These are phyloP conservation scores for Podaxis rugospora DNA, from an alignment of 768 basidiomycete species.

Conservation along the genomic window DNA sequence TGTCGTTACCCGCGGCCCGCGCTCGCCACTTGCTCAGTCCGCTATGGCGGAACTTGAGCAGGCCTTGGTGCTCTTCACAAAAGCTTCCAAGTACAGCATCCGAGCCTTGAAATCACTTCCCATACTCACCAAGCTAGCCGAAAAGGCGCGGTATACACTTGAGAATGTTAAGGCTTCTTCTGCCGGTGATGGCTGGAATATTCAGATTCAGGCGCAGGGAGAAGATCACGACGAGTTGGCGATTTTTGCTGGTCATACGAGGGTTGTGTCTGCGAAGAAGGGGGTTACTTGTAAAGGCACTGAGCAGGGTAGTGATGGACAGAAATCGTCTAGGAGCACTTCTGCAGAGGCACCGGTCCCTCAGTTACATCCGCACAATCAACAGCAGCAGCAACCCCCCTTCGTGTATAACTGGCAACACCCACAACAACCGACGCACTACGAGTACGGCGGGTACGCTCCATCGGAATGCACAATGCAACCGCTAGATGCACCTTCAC, in stretches of 20 bases:
- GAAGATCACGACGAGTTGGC: constrained; percentile 64
- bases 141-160: constrained; percentile 63
- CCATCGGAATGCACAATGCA: not conserved
- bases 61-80: constrained; percentile 61
- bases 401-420: constrained; percentile 10
- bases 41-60: constrained; percentile 71
- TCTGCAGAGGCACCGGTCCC: not conserved
- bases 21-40: constrained; percentile 58
- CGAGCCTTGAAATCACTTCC: constrained; percentile 67
- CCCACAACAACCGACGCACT: constrained; percentile 15
- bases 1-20: constrained; percentile 70
- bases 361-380: not conserved
- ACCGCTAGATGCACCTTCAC: not conserved
- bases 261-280: constrained; percentile 50
- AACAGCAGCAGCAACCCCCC: constrained; percentile 9
- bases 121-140: constrained; percentile 53
- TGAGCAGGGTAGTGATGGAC: not conserved
- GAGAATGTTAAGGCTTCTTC: constrained; percentile 36
- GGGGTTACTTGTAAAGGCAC: constrained; percentile 3
- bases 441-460: constrained; percentile 9
- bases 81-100: constrained; percentile 53
- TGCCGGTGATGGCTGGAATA: constrained; percentile 37
- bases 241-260: constrained; percentile 65
- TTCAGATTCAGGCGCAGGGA: constrained; percentile 25
- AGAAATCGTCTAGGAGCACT: not conserved